Conservation (phyloP, 805 yeast species). For the Lipomyces chichibuensis region DNA sequence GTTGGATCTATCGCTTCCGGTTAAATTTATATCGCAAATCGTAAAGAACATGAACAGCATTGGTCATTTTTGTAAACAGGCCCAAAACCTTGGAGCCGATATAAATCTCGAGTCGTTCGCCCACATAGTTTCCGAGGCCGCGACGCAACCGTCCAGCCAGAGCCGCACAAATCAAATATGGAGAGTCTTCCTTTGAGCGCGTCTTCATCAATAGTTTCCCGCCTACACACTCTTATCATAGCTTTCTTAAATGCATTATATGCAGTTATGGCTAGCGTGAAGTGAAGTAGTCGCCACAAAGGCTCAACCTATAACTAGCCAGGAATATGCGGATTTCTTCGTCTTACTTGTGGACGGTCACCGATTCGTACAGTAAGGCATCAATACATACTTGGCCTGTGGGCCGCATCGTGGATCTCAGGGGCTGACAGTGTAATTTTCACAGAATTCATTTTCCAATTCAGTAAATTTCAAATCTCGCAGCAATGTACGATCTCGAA, state of each 20-base stretch:
- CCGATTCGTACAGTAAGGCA: conserved; percentile 18
- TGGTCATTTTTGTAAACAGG: no score
- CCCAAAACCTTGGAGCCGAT: no score
- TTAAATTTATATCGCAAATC: no score
- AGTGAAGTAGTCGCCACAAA: neutral
- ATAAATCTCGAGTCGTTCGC: no score
- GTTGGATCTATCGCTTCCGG: no score
- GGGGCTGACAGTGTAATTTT: neutral
- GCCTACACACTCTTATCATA: neutral
- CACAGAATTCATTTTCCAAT: neutral
- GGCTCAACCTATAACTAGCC: neutral
- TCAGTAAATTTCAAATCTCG: neutral
- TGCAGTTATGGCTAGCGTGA: neutral
- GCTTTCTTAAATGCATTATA: neutral
- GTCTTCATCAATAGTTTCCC: no score
- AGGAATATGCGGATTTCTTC: conserved; percentile 12
- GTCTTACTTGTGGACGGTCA: conserved; percentile 13
- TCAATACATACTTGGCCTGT: neutral
- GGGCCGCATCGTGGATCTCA: neutral
- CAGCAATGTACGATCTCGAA: conserved; percentile 1
- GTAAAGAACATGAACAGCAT: no score
- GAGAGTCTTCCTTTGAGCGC: no score
- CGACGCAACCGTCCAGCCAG: no score
- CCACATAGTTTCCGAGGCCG: no score
- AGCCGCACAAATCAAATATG: no score